Percentiles rank a stretch among this genome's conserved stretches.
phyloP scores from a whole-genome alignment of 495 filamentous ascomycete genomes.

The Daldinia loculata region DNA sequence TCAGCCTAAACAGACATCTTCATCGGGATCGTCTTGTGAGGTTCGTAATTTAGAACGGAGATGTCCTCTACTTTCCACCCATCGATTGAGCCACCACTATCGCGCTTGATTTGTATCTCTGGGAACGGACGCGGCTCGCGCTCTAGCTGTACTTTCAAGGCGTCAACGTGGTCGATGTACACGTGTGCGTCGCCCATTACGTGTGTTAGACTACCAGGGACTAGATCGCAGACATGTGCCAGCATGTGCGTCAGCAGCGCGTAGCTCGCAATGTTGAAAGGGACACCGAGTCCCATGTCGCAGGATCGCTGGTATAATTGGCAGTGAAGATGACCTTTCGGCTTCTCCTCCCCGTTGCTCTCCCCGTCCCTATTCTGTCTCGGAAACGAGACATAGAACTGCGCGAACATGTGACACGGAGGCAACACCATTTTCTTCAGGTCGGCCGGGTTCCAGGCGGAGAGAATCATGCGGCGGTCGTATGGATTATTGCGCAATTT shows the following conservation, averaged over 20 bases:
- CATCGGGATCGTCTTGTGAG: conserved; percentile 91
- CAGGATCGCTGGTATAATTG: conserved; percentile 92
- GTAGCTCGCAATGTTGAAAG: conserved; percentile 97
- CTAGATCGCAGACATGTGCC: conserved; percentile 82
- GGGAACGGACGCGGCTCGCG: conserved; percentile 86
- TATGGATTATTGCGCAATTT: conserved; percentile 84
- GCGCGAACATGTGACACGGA: conserved; percentile 98
- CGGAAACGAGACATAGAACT: conserved; percentile 93
- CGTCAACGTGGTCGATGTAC: conserved; percentile 91
- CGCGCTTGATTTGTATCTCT: conserved; percentile 71
- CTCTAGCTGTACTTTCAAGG: conserved; percentile 78
- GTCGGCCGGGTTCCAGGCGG: conserved; percentile 92
- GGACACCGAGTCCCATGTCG: conserved; percentile 97
- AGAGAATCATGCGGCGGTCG: conserved; percentile 87
- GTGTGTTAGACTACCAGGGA: conserved; percentile 85
- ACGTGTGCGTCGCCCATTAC: conserved; percentile 97
- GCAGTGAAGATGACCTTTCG: conserved; percentile 76
- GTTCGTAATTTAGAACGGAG: conserved; percentile 84
- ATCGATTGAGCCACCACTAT: conserved; percentile 75
- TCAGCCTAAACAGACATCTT: conserved; percentile 88
- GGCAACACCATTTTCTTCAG: conserved; percentile 90
- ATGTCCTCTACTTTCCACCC: conserved; percentile 91
- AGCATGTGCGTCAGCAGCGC: conserved; percentile 93
- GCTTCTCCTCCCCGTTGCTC: conserved; percentile 44
- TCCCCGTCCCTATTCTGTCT: conserved; percentile 41